phyloP scores from a whole-genome alignment of 345 rosid genomes.

The Gossypium turneri region DNA sequence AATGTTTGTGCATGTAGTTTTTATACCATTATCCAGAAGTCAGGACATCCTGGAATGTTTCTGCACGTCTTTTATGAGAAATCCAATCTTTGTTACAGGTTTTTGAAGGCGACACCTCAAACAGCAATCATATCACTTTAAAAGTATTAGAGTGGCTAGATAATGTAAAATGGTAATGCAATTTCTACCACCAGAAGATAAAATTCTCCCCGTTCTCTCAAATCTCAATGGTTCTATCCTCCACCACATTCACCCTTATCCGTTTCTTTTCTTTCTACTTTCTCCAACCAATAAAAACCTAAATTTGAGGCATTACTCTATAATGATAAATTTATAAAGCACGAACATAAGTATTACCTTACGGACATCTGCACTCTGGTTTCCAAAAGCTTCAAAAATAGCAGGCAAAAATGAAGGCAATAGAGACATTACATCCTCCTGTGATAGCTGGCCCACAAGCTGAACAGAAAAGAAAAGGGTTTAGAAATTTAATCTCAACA shows the following conservation, averaged over 20 bases:
- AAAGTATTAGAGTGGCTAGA: background rate
- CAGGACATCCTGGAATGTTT: background rate
- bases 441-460: slow-evolving; percentile 95
- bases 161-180: background rate
- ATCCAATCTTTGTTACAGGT: background rate
- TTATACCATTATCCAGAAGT: background rate
- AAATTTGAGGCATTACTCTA: background rate
- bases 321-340: background rate
- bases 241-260: background rate
- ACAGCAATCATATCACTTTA: background rate
- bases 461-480: slow-evolving; percentile 32
- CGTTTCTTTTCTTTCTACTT: background rate
- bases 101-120: background rate
- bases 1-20: background rate
- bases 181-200: background rate
- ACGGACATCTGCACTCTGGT: slow-evolving; percentile 95
- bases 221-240: too few relatives aligned
- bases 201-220: background rate
- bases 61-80: background rate
- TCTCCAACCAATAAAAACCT: background rate
- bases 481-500: background rate
- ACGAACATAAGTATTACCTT: slow-evolving; percentile 47
- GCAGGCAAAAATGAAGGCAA: slow-evolving; percentile 89
- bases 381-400: slow-evolving; percentile 94
- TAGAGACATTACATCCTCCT: slow-evolving; percentile 78